Evolutionary conservation across 768 basidiomycete genomes (phyloP).

Genomic region (Amanita fuliginea): DNA sequence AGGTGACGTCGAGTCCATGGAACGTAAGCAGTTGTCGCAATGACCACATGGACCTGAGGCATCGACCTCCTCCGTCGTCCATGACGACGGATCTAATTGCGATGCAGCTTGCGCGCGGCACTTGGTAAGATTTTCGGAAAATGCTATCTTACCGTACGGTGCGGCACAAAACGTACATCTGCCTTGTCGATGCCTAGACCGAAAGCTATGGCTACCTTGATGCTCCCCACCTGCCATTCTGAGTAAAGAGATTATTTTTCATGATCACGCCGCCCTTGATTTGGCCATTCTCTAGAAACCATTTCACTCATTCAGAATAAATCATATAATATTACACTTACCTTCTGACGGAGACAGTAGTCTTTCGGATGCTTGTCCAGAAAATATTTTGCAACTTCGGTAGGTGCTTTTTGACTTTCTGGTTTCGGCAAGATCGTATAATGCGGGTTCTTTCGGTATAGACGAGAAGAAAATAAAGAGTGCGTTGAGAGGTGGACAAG

Average conservation of each 20-base stretch:
- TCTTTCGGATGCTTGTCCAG: slow-evolving; percentile 53
- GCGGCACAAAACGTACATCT: slow-evolving; percentile 79
- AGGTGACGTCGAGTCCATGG: slow-evolving; percentile 54
- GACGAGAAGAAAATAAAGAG: slow-evolving; percentile 69
- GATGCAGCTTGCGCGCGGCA: slow-evolving; percentile 78
- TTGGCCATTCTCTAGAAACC: slow-evolving; percentile 47
- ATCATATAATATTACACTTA: slow-evolving; percentile 12
- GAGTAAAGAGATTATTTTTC: slow-evolving; percentile 68
- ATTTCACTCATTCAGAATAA: slow-evolving; percentile 32
- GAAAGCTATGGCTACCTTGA: slow-evolving; percentile 69
- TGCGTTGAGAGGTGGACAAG: slow-evolving; percentile 68
- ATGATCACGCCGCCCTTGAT: slow-evolving; percentile 59
- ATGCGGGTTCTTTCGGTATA: slow-evolving; percentile 81
- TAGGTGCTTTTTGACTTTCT: slow-evolving; percentile 34
- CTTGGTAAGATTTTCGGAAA: slow-evolving; percentile 63
- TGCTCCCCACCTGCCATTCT: slow-evolving; percentile 62
- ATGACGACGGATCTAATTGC: slow-evolving; percentile 60
- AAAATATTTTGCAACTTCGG: slow-evolving; percentile 62
- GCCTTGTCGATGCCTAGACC: slow-evolving; percentile 90
- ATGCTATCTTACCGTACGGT: slow-evolving; percentile 77
- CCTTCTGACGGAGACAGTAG: slow-evolving; percentile 80
- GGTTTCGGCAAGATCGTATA: slow-evolving; percentile 75
- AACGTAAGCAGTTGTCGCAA: slow-evolving; percentile 83
- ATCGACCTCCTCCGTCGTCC: slow-evolving; percentile 55
- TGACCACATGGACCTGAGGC: slow-evolving; percentile 67